Base-by-base conservation (phyloP, 2,329 filamentous ascomycete species). In the Pseudogymnoascus sp. region DNA sequence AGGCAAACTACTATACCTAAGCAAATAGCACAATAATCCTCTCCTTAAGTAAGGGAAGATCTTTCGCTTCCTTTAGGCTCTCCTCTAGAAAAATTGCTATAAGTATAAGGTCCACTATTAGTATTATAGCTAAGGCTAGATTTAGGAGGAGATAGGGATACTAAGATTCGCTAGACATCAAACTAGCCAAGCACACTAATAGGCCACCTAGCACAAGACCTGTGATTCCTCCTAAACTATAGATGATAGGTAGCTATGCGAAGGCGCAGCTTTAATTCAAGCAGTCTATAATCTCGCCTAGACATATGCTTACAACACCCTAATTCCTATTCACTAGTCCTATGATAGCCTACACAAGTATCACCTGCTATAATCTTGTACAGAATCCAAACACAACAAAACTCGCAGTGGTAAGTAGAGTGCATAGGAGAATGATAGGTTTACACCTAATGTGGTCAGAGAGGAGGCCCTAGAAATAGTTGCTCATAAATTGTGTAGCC, bases 221-320 rank as follows among this genome's bases (percentile, higher is more conserved):
- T 0, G 92, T 94, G 64, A 99, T 96, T 42, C 90, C 90, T 18
- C 94, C 94, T 35, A 99, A 79, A 3, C 93, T 93, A 74, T 99
- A 99, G n/a, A 97, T 87, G 39, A 97, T 88, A 0, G 94, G 94
- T 42, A 99, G 79, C 77, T 96, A 99, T 1, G 90, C 94, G 70
- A 99, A 99, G 0, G 92, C 94, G 60, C 84, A 83, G 70, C 90
- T 94, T 79, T 99, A 94, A 73, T 99, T 99, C 66, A 88, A 94
- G 61, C 91, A 86, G 72, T 97, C 92, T 1, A 94, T 99, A 60
- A 99, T 88, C 74, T 99, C 94, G 40, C 94, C 94, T 58, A 99
- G 75, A 58, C 93, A 96, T 0, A 94, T 97, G 6, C 91, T 93
- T 13, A 99, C 92, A 10, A 97, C 87, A 4, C 91, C 93, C 31